A percentile compares a stretch with the other conserved stretches of the same genome.
These are phyloP conservation scores for Termitomyces sp. DNA, from an alignment of 768 basidiomycete species.

Conservation along the genomic window DNA sequence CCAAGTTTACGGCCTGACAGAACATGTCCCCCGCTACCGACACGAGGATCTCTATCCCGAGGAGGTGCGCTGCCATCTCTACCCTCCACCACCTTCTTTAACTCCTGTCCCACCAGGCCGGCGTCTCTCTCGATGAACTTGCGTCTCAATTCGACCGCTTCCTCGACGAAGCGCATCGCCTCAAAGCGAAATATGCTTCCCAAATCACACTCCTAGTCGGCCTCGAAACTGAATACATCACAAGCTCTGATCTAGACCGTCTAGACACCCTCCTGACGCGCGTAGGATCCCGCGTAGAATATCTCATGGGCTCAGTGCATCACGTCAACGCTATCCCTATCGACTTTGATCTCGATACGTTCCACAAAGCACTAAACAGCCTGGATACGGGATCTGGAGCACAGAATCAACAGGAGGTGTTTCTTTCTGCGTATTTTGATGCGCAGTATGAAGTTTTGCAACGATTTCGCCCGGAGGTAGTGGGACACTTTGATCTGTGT, in stretches of 20 bases:
- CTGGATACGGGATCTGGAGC: conserved; percentile 15
- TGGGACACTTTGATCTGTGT: conserved; percentile 94
- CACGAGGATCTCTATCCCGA: conserved; percentile 86
- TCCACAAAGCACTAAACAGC: conserved; percentile 52
- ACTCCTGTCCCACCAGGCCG: conserved; percentile 38
- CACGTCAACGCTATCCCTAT: conserved; percentile 87
- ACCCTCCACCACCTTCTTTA: not conserved
- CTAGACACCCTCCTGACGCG: conserved; percentile 50
- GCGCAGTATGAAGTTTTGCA: conserved; percentile 71
- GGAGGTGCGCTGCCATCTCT: conserved; percentile 57
- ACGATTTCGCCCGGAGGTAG: conserved; percentile 77
- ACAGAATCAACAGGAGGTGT: conserved; percentile 33
- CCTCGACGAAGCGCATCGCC: conserved; percentile 73
- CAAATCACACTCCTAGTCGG: conserved; percentile 80
- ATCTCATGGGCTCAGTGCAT: conserved; percentile 90
- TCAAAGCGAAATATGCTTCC: conserved; percentile 59
- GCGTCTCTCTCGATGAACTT: conserved; percentile 49
- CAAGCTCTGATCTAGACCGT: conserved; percentile 55
- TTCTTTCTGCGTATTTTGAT: conserved; percentile 78
- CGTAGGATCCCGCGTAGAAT: conserved; percentile 62
- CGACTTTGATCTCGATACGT: conserved; percentile 83
- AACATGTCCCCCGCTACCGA: conserved; percentile 91
- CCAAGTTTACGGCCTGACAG: conserved; percentile 79
- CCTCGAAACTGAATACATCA: conserved; percentile 90
- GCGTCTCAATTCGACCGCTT: conserved; percentile 67